Evolutionary conservation across 208 protist species (phyloP), one percentile per base, ranked within the genome.

Genomic region (Plasmodiophora brassicae): DNA sequence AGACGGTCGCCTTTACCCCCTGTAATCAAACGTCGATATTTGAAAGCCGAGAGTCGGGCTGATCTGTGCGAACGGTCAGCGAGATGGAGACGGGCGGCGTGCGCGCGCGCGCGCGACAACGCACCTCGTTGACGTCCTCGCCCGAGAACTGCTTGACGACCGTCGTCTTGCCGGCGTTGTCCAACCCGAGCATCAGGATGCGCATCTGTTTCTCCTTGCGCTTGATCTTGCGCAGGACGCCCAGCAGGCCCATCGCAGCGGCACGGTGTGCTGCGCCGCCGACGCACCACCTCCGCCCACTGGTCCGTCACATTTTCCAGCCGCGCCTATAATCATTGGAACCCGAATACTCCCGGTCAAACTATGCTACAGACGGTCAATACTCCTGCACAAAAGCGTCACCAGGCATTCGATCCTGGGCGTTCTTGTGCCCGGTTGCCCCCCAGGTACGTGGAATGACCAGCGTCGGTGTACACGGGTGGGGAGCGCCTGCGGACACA

Each of bases 141-240:
- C 96, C 97, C 88, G 97, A 98, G 91, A 99, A 98, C 88, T 96
- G 95, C 90, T 99, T 99, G 35, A 99, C 93, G 57, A 98, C 97
- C 0, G 98, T 99, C 0, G 98, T 99, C 91, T 99, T 99, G 32
- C 98, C 98, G 0, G 98, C 98, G 88, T 97, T 97, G 92, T 98
- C 96, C 20, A 97, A 91, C 8, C 96, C 96, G n/a, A 99, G 93
- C 92, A 99, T 97, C 0, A 99, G 92, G 28, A 99, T 94, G 54
- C 98, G 95, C 94, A 99, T 98, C 91, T 99, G 97, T 14, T 96
- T 95, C 94, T 99, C 98, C 91, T 99, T 98, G 46, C 95, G 91
- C 92, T 99, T 98, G 1, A 98, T 94, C 91, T 99, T 99, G 87
- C 96, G 96, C 53, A 99, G 94, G 84, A 99, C 98, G 22, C 96